A percentile compares a stretch with the other conserved stretches of the same genome.
These are phyloP conservation scores for Trichopus zeylanicus DNA, from an alignment of 116 monocot genomes.

Conservation along the genomic window DNA sequence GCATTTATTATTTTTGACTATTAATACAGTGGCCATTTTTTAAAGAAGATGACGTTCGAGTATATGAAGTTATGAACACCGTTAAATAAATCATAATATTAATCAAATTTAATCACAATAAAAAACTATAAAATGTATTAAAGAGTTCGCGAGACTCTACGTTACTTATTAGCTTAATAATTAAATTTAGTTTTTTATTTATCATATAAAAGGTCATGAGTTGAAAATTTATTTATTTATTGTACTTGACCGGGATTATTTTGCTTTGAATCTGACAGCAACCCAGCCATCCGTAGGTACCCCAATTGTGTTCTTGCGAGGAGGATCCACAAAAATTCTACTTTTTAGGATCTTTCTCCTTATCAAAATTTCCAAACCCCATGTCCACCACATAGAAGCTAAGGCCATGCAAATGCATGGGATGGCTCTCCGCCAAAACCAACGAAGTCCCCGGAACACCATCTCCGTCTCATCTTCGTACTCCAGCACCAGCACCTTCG, in stretches of 20 bases:
- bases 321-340: constrained; percentile 30
- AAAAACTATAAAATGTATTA: no score
- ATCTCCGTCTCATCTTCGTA: background rate
- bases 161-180: background rate
- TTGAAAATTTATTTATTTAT: no score
- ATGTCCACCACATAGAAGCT: constrained; percentile 46
- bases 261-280: constrained; percentile 30
- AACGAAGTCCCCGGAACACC: background rate
- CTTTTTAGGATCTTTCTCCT: constrained; percentile 2
- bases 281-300: constrained; percentile 36
- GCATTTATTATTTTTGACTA: background rate
- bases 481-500: background rate
- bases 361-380: constrained; percentile 28
- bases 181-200: background rate
- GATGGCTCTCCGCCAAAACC: constrained; percentile 31
- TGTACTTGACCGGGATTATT: constrained; percentile 35
- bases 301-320: constrained; percentile 35
- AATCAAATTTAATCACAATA: background rate
- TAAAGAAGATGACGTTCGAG: background rate
- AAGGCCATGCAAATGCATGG: constrained; percentile 53
- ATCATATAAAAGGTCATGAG: background rate
- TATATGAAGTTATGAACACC: background rate
- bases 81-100: background rate
- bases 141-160: background rate
- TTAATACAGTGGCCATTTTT: background rate